Base-by-base conservation (phyloP, 768 basidiomycete species). In the Lactifluus hygrophoroides region DNA sequence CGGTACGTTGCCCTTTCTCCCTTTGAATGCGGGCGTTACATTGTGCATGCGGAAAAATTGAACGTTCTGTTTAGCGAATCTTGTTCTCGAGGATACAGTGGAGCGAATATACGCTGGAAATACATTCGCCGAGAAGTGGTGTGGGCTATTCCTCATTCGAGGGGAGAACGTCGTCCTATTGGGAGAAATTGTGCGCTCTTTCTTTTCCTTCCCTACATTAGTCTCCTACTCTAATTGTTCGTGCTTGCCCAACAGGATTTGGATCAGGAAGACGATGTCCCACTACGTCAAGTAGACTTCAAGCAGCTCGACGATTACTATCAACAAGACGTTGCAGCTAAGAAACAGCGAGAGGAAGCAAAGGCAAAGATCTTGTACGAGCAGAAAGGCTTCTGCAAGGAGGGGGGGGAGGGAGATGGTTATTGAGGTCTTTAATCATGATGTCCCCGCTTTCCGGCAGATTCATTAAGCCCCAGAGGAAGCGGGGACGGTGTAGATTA, bases 141-240 rank as follows among this genome's bases (percentile, higher is more conserved):
- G 85, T 60, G 95, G 94, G 3, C 80, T 99, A 28, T 94, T 91
- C 73, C 81, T 98, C 63, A 94, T 99, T 65, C 84, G 96, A 54
- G 96, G 96, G 49, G 96, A 99, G 77, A 99, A 99, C 70, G 96
- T 99, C 16, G 96, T 98, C 34, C 74, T 97, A 60, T 75, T 98
- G 21, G 96, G 96, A 37, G 96, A 99, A 79, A 90, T 99, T 61
- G 96, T 95, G 66, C 70, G 35, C 62, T 51, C 58, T 13, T 13
- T 48, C 46, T 14, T 40, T 25, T n/a, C 16, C 1, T 27, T n/a
- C n/a, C n/a, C n/a, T n/a, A n/a, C n/a, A 30, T 38, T 16, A 30
- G 6, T 45, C 23, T 38, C 23, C 25, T n/a, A 37, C 21, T 17
- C n/a, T 44, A 44, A 54, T 50, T 64, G 40, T 43, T 58, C 21